Evolutionary conservation across 1,139 yeast genomes (phyloP).

Genomic region (Suzukiozyma palmioleophila): DNA sequence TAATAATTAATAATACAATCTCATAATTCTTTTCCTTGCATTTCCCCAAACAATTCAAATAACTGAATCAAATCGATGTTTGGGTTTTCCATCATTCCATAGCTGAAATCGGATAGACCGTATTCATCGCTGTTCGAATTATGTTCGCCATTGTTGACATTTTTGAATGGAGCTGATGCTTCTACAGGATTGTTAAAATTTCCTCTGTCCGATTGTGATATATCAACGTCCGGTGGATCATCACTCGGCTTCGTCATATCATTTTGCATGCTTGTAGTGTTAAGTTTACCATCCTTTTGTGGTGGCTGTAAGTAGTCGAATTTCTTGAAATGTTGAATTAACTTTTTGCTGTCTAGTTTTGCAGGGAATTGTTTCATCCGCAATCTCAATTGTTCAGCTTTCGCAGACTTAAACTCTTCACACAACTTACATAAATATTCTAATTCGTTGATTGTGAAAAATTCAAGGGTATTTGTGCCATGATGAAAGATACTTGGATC

Average conservation of each 20-base stretch:
- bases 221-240: slow-evolving; percentile 2
- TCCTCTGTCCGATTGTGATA: neutral
- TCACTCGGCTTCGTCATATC: neutral
- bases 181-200: neutral
- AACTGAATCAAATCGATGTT: slow-evolving; percentile 31
- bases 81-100: slow-evolving; percentile 10
- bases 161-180: neutral
- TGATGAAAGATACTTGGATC: slow-evolving; percentile 29
- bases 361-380: slow-evolving; percentile 6
- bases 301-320: neutral
- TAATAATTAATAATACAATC: slow-evolving; percentile 5
- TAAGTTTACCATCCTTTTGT: neutral
- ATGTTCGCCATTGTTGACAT: slow-evolving; percentile 9
- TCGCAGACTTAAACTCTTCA: slow-evolving; percentile 40
- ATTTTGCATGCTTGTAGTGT: neutral
- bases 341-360: neutral
- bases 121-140: slow-evolving; percentile 7
- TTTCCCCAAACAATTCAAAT: slow-evolving; percentile 26
- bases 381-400: slow-evolving; percentile 26
- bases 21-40: slow-evolving; percentile 1
- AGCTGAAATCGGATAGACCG: slow-evolving; percentile 8
- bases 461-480: slow-evolving; percentile 41
- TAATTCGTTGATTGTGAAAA: slow-evolving; percentile 33
- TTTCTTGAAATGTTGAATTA: neutral
- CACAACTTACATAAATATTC: slow-evolving; percentile 35